These are phyloP conservation scores for Aureobasidium sp. DNA, from an alignment of 2,329 filamentous ascomycete species.

Conservation along the genomic window DNA sequence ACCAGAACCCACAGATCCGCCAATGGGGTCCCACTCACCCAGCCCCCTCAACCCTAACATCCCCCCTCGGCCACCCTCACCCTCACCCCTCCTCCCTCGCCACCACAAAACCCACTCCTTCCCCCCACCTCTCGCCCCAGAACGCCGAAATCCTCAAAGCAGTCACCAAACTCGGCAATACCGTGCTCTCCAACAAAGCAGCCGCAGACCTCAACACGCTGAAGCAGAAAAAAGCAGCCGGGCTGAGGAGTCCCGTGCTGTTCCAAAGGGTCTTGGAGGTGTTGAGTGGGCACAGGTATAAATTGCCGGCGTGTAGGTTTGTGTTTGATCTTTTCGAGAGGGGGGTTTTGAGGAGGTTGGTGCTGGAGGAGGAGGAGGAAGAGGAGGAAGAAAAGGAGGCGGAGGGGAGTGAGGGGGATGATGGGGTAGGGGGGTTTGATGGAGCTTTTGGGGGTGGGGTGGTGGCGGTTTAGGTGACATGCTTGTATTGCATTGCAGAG, in stretches of 20 bases:
- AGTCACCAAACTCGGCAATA: constrained; percentile 83
- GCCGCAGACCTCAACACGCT: constrained; percentile 68
- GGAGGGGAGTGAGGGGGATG: background rate
- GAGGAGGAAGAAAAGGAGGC: background rate
- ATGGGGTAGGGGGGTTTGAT: background rate
- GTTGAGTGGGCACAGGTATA: constrained; percentile 82
- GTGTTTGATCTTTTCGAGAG: constrained; percentile 93
- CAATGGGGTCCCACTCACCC: constrained; percentile 24
- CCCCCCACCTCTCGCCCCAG: constrained; percentile 40
- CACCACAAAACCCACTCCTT: background rate
- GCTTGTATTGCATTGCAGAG: background rate
- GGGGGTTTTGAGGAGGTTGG: constrained; percentile 71
- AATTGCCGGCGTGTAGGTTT: constrained; percentile 76
- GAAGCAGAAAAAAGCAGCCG: constrained; percentile 62
- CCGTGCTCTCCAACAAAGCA: constrained; percentile 81
- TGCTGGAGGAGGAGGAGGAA: constrained; percentile 60
- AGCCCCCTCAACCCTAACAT: background rate
- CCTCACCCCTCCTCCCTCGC: constrained; percentile 1
- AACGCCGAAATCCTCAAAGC: constrained; percentile 73
- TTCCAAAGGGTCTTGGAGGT: constrained; percentile 81
- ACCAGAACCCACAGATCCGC: constrained; percentile 25
- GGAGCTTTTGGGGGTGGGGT: background rate
- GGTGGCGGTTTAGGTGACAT: background rate
- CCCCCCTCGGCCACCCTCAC: background rate
- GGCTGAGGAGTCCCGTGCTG: constrained; percentile 66